These are phyloP conservation scores for Colletotrichum destructivum DNA, from an alignment of 2,329 filamentous ascomycete genomes.

Conservation along the genomic window DNA sequence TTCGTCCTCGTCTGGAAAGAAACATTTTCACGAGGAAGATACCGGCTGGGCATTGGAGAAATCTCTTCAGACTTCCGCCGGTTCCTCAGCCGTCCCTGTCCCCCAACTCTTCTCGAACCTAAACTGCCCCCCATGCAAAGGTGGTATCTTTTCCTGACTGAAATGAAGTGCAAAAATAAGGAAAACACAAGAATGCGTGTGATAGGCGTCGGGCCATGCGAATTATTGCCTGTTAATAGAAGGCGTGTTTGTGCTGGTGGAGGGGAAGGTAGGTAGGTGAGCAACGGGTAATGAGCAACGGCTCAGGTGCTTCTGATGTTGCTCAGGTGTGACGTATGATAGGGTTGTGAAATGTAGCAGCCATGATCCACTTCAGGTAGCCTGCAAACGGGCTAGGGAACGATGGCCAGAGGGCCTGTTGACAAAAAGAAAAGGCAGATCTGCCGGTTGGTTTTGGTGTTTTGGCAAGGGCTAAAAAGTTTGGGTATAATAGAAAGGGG, in stretches of 20 bases:
- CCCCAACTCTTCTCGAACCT: slow-evolving; percentile 27
- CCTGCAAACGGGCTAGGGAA: slow-evolving; percentile 7
- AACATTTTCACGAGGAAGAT: not conserved
- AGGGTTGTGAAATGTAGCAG: slow-evolving; percentile 8
- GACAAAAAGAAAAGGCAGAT: slow-evolving; percentile 40
- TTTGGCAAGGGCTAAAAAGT: slow-evolving; percentile 10
- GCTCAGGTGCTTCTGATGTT: slow-evolving; percentile 7
- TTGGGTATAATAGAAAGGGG: slow-evolving; percentile 37
- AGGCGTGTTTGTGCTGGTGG: not conserved
- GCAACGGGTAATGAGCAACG: not conserved
- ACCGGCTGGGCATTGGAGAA: slow-evolving; percentile 3
- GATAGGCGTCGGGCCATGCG: slow-evolving; percentile 24
- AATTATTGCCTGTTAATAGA: slow-evolving; percentile 32
- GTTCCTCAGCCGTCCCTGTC: not conserved
- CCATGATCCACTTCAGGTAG: slow-evolving; percentile 16
- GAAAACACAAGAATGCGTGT: slow-evolving; percentile 15
- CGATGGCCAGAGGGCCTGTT: slow-evolving; percentile 27
- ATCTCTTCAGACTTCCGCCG: not conserved
- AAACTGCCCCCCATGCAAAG: slow-evolving; percentile 28
- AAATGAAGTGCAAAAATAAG: slow-evolving; percentile 37
- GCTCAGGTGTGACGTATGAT: slow-evolving; percentile 7
- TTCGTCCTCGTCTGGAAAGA: not conserved
- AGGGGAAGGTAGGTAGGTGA: slow-evolving; percentile 6
- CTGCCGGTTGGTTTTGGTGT: slow-evolving; percentile 15
- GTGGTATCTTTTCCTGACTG: slow-evolving; percentile 45